Evolutionary conservation across 805 yeast genomes (phyloP).

Genomic region (Barnettozyma californica): DNA sequence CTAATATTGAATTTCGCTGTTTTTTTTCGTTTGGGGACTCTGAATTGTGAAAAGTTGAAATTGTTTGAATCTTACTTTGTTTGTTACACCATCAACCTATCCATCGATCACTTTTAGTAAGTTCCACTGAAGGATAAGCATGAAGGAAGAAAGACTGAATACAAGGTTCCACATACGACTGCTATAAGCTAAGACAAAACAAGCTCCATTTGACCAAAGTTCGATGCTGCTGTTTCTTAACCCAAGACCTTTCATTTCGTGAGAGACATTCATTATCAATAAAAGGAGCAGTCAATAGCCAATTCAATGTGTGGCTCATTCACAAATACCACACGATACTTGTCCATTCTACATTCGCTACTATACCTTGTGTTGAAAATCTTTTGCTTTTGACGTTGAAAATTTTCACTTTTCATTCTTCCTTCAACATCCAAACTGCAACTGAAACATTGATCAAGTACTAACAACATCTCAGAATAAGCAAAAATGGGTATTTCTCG

Average conservation of each 20-base stretch:
- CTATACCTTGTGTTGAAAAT: too few species aligned
- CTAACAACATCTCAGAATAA: slow-evolving; percentile 15
- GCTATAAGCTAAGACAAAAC: neutral
- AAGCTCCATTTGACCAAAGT: neutral
- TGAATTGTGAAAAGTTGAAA: slow-evolving; percentile 6
- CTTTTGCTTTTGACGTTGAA: neutral
- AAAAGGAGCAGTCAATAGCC: neutral
- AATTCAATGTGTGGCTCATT: too few species aligned
- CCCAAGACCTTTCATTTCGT: neutral
- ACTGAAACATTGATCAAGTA: slow-evolving; percentile 3
- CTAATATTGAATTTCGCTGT: neutral
- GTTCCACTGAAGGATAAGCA: slow-evolving; percentile 1
- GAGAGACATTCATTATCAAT: neutral
- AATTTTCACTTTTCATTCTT: neutral
- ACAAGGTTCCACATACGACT: neutral
- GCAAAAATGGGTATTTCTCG: slow-evolving; percentile 98
- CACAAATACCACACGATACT: too few species aligned
- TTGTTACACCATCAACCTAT: slow-evolving; percentile 5
- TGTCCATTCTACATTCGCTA: neutral
- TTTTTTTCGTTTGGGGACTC: slow-evolving; percentile 1
- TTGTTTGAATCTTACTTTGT: slow-evolving; percentile 7
- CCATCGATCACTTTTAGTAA: slow-evolving; percentile 11
- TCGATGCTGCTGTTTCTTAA: neutral
- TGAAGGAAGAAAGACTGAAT: neutral
- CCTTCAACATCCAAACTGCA: neutral